Percentiles rank a stretch among this genome's conserved stretches.
These are phyloP conservation scores for Pelargonium cotyledonis DNA, from an alignment of 441 rosid species.

Conservation along the genomic window DNA sequence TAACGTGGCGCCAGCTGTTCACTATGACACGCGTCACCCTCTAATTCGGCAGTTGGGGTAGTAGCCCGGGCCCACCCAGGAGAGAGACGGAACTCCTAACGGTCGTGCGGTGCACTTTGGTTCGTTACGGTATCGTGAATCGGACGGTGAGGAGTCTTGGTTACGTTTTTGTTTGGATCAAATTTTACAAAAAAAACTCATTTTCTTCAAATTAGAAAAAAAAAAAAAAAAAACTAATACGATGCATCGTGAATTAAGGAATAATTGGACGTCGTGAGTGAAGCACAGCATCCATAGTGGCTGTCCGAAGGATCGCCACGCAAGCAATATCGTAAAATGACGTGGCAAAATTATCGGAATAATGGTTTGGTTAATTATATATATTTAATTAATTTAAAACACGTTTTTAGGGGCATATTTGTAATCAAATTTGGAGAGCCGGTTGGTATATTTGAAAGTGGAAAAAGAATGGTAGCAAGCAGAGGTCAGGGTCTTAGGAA, in stretches of 20 bases:
- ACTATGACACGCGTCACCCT: constrained; percentile 5
- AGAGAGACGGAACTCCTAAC: constrained; percentile 36
- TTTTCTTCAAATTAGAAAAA: no score
- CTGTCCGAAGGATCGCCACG: no score
- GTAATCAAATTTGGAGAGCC: neutral
- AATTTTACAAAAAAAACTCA: no score
- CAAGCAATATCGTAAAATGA: no score
- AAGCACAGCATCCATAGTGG: no score
- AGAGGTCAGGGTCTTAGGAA: neutral
- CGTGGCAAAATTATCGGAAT: no score
- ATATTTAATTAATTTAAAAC: no score
- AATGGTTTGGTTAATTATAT: no score
- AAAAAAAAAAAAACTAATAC: no score
- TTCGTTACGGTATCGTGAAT: constrained; percentile 14
- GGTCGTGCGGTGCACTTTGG: constrained; percentile 35
- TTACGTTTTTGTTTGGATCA: neutral
- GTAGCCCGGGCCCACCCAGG: constrained; percentile 27
- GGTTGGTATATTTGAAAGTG: neutral
- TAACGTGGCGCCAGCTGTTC: constrained; percentile 26
- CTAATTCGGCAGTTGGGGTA: constrained; percentile 11
- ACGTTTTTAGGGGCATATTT: no score
- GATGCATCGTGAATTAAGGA: no score
- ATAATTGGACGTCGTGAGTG: no score
- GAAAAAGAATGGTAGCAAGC: neutral
- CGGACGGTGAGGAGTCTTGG: neutral